phyloP scores from a whole-genome alignment of 768 basidiomycete genomes.

The Serendipita sp. region DNA sequence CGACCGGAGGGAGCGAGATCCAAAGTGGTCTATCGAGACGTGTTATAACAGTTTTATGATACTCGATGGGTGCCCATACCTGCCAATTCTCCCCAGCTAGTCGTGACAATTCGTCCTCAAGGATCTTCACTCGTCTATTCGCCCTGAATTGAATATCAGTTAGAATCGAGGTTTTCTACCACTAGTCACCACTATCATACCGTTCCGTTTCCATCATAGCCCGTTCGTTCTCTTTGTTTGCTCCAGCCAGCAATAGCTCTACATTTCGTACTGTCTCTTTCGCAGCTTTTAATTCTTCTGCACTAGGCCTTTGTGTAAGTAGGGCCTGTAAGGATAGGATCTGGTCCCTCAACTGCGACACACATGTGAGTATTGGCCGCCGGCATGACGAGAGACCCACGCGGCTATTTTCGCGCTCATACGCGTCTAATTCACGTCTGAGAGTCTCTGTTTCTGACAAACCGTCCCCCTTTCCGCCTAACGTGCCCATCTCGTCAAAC shows the following conservation, averaged over 20 bases:
- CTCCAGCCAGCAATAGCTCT: conserved; percentile 61
- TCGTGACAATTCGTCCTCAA: conserved; percentile 56
- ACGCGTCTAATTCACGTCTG: background rate
- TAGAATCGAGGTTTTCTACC: background rate
- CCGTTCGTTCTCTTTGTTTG: conserved; percentile 72
- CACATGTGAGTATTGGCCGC: background rate
- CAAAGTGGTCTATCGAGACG: background rate
- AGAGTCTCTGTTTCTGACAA: background rate
- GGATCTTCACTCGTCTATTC: conserved; percentile 56
- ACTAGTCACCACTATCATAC: conserved; percentile 22
- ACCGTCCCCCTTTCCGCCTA: background rate
- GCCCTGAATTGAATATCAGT: conserved; percentile 24
- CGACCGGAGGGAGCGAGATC: background rate
- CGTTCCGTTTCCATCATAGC: conserved; percentile 70
- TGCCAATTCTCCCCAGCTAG: conserved; percentile 75
- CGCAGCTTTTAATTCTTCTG: conserved; percentile 48
- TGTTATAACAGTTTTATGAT: background rate
- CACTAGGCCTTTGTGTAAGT: conserved; percentile 49
- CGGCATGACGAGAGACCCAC: background rate
- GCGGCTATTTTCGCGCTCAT: background rate
- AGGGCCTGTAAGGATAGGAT: conserved; percentile 49
- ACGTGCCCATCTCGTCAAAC: background rate
- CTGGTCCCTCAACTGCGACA: conserved; percentile 43
- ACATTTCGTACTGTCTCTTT: conserved; percentile 61
- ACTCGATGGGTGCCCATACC: conserved; percentile 23